phyloP scores from a whole-genome alignment of 148 eudicot species.

The Persicaria maculosa region DNA sequence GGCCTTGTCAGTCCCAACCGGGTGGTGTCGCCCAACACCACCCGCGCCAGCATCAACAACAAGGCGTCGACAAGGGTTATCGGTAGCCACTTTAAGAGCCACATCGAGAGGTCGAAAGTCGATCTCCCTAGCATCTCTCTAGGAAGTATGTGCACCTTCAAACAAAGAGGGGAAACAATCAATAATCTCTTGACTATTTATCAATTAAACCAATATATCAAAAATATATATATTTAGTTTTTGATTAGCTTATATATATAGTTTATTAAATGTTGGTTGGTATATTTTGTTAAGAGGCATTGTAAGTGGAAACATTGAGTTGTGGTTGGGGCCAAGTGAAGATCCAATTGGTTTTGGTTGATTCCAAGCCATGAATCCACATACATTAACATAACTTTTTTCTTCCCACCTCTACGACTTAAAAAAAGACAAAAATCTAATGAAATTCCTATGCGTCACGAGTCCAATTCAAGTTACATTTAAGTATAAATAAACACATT shows the following conservation, averaged over 20 bases:
- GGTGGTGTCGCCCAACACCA: slow-evolving; percentile 55
- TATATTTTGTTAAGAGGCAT: not conserved
- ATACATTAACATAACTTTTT: not conserved
- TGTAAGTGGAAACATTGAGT: slow-evolving; percentile 6
- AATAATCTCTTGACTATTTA: too few relatives aligned
- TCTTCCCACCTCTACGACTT: not conserved
- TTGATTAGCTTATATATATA: not conserved
- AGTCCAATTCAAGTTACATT: not conserved
- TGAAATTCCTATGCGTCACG: not conserved
- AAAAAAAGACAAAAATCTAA: slow-evolving; percentile 8
- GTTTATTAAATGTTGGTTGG: not conserved
- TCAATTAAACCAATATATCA: too few relatives aligned
- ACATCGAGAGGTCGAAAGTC: slow-evolving; percentile 78
- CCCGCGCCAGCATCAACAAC: slow-evolving; percentile 39
- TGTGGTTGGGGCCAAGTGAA: slow-evolving; percentile 10
- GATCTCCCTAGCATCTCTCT: slow-evolving; percentile 78
- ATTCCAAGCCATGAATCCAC: slow-evolving; percentile 5
- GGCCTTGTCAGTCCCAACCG: slow-evolving; percentile 56
- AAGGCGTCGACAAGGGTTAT: slow-evolving; percentile 49
- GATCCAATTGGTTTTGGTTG: not conserved
- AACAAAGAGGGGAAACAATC: not conserved
- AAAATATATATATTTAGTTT: not conserved
- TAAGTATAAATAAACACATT: too few relatives aligned
- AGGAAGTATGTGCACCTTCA: slow-evolving; percentile 68
- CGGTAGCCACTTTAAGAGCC: slow-evolving; percentile 76